Evolutionary conservation across 192 early-diverging fungal species (phyloP), one percentile per base, ranked within the genome.

Genomic region (Tieghemiomyces parasiticus): DNA sequence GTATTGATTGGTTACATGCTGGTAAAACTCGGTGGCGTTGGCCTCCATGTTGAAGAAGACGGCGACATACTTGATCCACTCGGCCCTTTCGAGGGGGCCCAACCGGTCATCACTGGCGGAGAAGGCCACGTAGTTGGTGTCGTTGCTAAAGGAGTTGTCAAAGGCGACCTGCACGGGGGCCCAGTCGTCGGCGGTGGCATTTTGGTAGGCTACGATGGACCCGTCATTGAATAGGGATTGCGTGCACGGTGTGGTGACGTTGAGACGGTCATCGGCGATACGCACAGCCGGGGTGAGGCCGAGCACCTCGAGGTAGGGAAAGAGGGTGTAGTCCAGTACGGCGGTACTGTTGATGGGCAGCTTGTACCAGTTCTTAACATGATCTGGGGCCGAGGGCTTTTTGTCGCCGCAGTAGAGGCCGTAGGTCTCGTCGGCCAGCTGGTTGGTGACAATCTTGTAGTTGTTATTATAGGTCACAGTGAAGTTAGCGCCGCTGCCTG

Each of bases 31-130:
- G 65, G 70, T 73, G 61, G 75, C 75, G 20, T 67, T 65, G 61
- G 65, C 72, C 55, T 77, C 75, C 54, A 70, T 70, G 24, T 74
- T 74, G 62, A 70, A 77, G 61, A 74, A 77, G 30, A 65, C 60
- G 1, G 64, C 67, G 61, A 74, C 68, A 62, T 66, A 77, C 72
- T 77, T 74, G 63, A 77, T 46, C 75, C 75, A 77, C 63, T 77
- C 75, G 34, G 68, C 65, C 51, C 70, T 69, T 6, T 69, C 70
- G 58, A 77, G 61, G 42, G 55, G 25, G 45, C 71, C 67, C 14
- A 69, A 55, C 46, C 65, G 67, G 60, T 74, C 75, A 42, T 73
- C 71, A 2, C 46, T 61, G 44, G 62, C 61, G 35, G 66, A 60
- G 56, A 58, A 52, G 47, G 65, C 63, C 19, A 61, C 59, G 49